Evolutionary conservation across 176 grass and related monocot species (phyloP), one percentile per base, ranked within the genome.

Genomic region (Eragrostis curvula): DNA sequence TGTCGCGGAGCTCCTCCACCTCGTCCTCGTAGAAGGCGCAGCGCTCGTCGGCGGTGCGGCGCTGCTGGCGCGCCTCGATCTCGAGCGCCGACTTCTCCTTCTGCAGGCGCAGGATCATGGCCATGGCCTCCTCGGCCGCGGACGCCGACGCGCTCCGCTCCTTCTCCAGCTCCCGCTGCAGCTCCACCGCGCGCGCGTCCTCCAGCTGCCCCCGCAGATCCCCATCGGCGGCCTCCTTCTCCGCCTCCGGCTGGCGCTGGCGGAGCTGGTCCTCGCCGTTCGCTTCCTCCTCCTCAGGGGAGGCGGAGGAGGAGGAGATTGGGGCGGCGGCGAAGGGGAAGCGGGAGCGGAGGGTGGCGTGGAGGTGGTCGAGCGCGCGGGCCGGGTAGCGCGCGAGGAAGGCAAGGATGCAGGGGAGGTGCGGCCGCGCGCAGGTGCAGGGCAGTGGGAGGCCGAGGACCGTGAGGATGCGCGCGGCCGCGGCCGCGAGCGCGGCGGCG

Each of bases 71-170:
- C 5, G 61, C 51, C 87, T 99, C 93, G 20, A 99, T 90, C 82
- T 92, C 91, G 5, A 96, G 72, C 17, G 85, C 87, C 0, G 93
- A 90, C 73, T 99, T 99, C 46, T 96, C 97, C 87, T 96, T 89
- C 80, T 96, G 97, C 62, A 96, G 91, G 32, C 97, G 89, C 68
- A 94, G 67, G 86, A 99, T 99, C 97, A 99, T 99, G 10, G 89
- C 83, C 97, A 99, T 99, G 49, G 97, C 97, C 88, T 99, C 91
- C 68, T 96, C 97, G 60, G 93, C 83, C 1, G 93, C 91, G 3
- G 87, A 93, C 1, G 91, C 83, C 27, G 97, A 88, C 6, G 97
- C 93, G 45, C 84, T 96, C 14, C 97, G 88, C 74, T 99, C 93
- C 77, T 96, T 96, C 51, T 99, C 93, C 41, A 99, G 83, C 71